Conservation (phyloP, 495 filamentous ascomycete genomes). For the Cercophora newfieldiana region DNA sequence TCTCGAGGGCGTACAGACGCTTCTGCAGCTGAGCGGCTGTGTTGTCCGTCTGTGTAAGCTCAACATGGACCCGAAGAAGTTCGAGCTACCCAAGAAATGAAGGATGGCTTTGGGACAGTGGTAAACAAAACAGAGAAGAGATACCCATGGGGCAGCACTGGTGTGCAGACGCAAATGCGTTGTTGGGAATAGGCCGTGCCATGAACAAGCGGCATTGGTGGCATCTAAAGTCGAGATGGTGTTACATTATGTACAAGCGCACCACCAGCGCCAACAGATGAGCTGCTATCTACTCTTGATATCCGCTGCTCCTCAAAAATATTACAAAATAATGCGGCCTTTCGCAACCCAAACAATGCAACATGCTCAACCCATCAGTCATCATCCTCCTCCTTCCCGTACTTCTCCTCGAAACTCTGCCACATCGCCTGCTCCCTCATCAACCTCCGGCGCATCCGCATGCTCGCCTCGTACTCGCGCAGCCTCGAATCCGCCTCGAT, state of each 20-base stretch:
- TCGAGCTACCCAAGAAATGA: constrained; percentile 54
- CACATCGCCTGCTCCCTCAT: constrained; percentile 63
- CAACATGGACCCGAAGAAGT: constrained; percentile 92
- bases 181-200: neutral
- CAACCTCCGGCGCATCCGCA: constrained; percentile 64
- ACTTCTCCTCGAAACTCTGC: constrained; percentile 50
- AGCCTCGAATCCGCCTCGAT: constrained; percentile 79
- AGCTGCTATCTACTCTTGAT: too few relatives aligned
- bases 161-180: too few relatives aligned
- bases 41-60: constrained; percentile 86
- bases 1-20: constrained; percentile 90
- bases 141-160: constrained; percentile 5
- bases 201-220: neutral
- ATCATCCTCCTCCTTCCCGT: constrained; percentile 39
- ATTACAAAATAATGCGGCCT: neutral
- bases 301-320: neutral
- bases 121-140: neutral
- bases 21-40: constrained; percentile 90
- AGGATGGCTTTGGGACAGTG: neutral
- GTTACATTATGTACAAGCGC: neutral
- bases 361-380: constrained; percentile 21
- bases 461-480: constrained; percentile 61
- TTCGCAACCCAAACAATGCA: neutral
- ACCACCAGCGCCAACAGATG: too few relatives aligned
- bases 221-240: neutral